phyloP scores from a whole-genome alignment of 2,329 filamentous ascomycete species.

The Botrytis tulipae region DNA sequence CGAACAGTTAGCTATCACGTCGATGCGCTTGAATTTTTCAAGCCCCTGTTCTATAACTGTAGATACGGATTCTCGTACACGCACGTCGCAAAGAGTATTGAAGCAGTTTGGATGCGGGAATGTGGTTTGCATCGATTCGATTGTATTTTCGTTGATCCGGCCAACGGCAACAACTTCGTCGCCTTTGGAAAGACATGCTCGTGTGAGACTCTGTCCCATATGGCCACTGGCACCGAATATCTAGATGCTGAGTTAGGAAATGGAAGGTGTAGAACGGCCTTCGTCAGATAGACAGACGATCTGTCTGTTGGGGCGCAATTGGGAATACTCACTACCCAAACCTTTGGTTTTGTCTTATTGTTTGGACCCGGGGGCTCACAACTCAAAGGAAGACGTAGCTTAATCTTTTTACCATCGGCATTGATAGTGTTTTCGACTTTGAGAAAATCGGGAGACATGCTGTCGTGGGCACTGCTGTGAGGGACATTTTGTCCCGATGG shows the following conservation, averaged over 20 bases:
- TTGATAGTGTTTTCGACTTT: conserved; percentile 15
- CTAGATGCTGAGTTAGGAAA: conserved; percentile 44
- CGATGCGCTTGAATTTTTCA: conserved; percentile 73
- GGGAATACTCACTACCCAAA: conserved; percentile 74
- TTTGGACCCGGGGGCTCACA: conserved; percentile 78
- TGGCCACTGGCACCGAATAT: conserved; percentile 97
- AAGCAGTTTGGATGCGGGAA: conserved; percentile 69
- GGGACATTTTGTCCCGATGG: background rate
- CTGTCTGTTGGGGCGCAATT: background rate
- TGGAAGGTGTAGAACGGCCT: background rate
- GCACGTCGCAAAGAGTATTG: conserved; percentile 85
- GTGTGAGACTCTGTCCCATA: conserved; percentile 87
- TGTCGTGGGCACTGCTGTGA: conserved; percentile 8
- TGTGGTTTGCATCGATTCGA: conserved; percentile 65
- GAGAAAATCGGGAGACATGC: conserved; percentile 26
- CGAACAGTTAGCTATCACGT: conserved; percentile 89
- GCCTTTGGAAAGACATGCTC: conserved; percentile 73
- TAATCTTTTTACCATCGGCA: conserved; percentile 38
- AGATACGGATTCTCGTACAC: conserved; percentile 74
- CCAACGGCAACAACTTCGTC: conserved; percentile 87
- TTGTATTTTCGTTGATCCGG: conserved; percentile 72
- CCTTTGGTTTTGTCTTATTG: conserved; percentile 69
- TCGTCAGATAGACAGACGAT: background rate
- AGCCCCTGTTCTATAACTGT: conserved; percentile 69
- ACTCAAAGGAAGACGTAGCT: conserved; percentile 70